Evolutionary conservation across 305 asterid species (phyloP).

Genomic region (Solanum aculeatissimum): DNA sequence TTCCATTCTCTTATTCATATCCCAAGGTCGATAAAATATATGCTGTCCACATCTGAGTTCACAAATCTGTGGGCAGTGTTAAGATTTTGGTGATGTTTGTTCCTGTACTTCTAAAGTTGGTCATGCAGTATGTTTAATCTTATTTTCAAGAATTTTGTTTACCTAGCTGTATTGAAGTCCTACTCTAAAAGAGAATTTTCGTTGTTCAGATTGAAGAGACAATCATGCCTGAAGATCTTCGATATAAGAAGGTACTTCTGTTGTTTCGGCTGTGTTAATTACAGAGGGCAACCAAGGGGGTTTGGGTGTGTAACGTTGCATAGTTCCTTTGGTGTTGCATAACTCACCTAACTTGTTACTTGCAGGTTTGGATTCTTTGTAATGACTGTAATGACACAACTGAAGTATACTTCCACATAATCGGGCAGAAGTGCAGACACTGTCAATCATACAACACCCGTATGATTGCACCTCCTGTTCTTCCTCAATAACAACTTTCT

Average conservation of each 20-base stretch:
- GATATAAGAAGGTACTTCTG: constrained; percentile 61
- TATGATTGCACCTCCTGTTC: constrained; percentile 80
- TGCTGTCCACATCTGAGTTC: neutral
- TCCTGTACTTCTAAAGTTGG: neutral
- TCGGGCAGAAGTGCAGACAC: constrained; percentile 90
- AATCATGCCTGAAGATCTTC: constrained; percentile 76
- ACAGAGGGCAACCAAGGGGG: no score
- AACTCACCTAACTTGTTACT: neutral
- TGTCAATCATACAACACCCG: constrained; percentile 86
- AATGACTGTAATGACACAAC: constrained; percentile 92
- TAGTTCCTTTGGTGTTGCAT: neutral
- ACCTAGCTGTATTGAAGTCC: neutral
- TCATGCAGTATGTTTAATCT: neutral
- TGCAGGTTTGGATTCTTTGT: constrained; percentile 89
- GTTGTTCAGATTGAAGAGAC: constrained; percentile 64
- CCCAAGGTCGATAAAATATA: neutral
- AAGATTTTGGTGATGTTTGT: neutral
- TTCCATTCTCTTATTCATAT: neutral
- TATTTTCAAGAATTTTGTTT: neutral
- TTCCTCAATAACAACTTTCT: constrained; percentile 38
- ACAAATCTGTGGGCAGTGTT: neutral
- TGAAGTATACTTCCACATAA: constrained; percentile 78
- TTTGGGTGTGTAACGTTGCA: neutral
- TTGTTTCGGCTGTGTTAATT: no score
- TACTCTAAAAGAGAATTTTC: neutral